Percentiles rank a stretch among this genome's conserved stretches.
These are phyloP conservation scores for Populus tomentosa DNA, from an alignment of 441 rosid species.

Conservation along the genomic window DNA sequence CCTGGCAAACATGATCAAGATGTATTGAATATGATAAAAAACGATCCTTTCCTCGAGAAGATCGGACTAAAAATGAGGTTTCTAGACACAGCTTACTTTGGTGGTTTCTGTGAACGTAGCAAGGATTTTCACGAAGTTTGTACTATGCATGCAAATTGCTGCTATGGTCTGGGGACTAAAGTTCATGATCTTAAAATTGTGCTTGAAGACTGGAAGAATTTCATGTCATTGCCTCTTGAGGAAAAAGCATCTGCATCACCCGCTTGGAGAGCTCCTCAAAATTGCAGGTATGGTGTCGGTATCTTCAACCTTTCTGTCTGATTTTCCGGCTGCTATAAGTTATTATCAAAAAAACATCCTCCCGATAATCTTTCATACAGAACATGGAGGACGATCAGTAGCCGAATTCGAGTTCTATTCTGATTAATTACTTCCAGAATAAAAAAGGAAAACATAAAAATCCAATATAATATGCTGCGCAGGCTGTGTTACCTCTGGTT, in stretches of 20 bases:
- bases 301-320: not conserved
- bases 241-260: slow-evolving; percentile 26
- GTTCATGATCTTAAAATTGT: slow-evolving; percentile 59
- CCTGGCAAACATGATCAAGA: slow-evolving; percentile 72
- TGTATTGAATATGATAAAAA: slow-evolving; percentile 65
- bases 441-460: too few relatives aligned
- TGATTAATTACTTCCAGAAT: too few relatives aligned
- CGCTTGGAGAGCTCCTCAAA: slow-evolving; percentile 65
- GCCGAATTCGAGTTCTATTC: not conserved
- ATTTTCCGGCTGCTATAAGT: not conserved
- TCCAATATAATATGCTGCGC: not conserved
- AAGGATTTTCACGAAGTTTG: slow-evolving; percentile 57
- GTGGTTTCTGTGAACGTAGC: slow-evolving; percentile 80
- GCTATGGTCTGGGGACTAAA: slow-evolving; percentile 64
- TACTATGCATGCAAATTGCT: slow-evolving; percentile 88
- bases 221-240: slow-evolving; percentile 39
- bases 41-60: slow-evolving; percentile 30
- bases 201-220: slow-evolving; percentile 71
- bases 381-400: not conserved
- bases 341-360: not conserved
- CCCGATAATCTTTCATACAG: not conserved
- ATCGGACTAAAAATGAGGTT: slow-evolving; percentile 60
- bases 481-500: not conserved
- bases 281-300: slow-evolving; percentile 28
- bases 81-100: slow-evolving; percentile 68